Evolutionary conservation across 345 rosid genomes (phyloP).

Genomic region (Eucalyptus sideroxylon): DNA sequence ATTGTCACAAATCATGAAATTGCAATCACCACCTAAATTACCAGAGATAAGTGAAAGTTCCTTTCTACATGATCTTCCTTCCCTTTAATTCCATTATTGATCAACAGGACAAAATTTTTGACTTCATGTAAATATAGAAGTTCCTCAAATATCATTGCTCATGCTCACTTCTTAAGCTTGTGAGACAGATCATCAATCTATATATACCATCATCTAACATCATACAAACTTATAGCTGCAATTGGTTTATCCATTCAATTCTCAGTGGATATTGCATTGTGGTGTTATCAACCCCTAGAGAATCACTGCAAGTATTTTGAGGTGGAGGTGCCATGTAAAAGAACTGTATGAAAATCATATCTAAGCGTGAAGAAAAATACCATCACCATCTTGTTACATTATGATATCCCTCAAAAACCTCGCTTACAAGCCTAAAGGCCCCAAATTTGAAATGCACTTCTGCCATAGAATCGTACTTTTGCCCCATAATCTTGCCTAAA

Average conservation of each 20-base stretch:
- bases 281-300: neutral
- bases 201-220: neutral
- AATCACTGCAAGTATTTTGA: neutral
- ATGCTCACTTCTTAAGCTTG: neutral
- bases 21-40: neutral
- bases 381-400: neutral
- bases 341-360: neutral
- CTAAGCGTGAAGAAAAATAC: neutral
- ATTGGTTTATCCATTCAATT: neutral
- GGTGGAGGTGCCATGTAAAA: neutral
- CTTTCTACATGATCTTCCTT: neutral
- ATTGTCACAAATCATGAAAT: neutral
- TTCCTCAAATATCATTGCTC: neutral
- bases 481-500: neutral
- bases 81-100: neutral
- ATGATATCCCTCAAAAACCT: neutral
- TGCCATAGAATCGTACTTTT: neutral
- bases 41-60: neutral
- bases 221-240: neutral
- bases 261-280: neutral
- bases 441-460: neutral
- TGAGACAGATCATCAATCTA: neutral
- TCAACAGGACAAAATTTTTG: neutral
- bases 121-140: neutral
- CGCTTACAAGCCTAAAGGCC: neutral